Conservation (phyloP, 805 yeast species). For the Saccharomyces mikatae region DNA sequence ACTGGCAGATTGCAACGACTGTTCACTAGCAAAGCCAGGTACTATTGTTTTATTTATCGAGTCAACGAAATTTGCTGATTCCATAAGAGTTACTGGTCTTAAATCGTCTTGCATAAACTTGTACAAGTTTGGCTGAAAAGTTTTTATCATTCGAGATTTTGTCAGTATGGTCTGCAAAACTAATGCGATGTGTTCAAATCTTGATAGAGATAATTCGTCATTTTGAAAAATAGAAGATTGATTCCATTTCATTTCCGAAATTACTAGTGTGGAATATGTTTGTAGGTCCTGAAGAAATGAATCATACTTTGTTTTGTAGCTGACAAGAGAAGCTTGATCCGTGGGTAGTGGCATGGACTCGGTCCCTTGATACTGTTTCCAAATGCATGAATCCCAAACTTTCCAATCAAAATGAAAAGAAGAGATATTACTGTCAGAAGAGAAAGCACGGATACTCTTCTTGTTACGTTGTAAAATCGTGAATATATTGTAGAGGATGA, state of each 20-base stretch:
- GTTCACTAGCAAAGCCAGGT: background rate
- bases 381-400: constrained; percentile 19
- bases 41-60: constrained; percentile 4
- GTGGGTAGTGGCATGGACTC: constrained; percentile 4
- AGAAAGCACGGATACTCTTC: background rate
- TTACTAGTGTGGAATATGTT: constrained; percentile 10
- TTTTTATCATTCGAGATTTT: constrained; percentile 9
- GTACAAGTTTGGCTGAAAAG: constrained; percentile 17
- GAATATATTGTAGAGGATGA: constrained; percentile 13
- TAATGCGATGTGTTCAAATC: constrained; percentile 6
- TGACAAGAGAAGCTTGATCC: constrained; percentile 8
- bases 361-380: constrained; percentile 8
- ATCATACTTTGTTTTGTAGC: constrained; percentile 12
- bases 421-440: background rate
- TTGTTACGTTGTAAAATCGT: constrained; percentile 2
- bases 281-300: constrained; percentile 12
- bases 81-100: background rate
- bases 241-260: constrained; percentile 15
- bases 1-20: background rate
- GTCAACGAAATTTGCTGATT: constrained; percentile 1
- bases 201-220: constrained; percentile 1
- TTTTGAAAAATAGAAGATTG: constrained; percentile 3
- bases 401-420: constrained; percentile 4
- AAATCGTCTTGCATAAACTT: constrained; percentile 2
- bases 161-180: constrained; percentile 11